Conservation (phyloP, 2,329 filamentous ascomycete genomes). For the Fonsecaea monophora region DNA sequence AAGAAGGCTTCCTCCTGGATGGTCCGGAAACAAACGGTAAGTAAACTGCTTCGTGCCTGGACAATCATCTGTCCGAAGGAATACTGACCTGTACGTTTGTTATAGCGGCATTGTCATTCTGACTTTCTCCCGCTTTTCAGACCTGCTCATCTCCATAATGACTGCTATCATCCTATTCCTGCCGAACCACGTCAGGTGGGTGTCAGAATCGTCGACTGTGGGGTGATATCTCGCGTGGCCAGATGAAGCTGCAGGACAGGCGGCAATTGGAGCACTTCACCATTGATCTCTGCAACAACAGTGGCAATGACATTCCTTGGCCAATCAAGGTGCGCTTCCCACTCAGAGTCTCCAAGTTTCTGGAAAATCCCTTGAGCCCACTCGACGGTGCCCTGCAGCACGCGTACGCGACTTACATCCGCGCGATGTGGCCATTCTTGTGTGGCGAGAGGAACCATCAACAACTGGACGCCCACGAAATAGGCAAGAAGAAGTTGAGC, state of each 20-base stretch:
- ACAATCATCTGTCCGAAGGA: not conserved
- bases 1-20: not conserved
- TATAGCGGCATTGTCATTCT: not conserved
- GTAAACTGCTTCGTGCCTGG: not conserved
- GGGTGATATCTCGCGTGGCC: slow-evolving; percentile 24
- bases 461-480: slow-evolving; percentile 55
- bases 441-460: slow-evolving; percentile 51
- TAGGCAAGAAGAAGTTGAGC: slow-evolving; percentile 55
- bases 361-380: slow-evolving; percentile 51
- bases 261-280: slow-evolving; percentile 30
- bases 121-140: slow-evolving; percentile 1
- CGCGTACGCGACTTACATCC: slow-evolving; percentile 25
- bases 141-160: not conserved
- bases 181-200: not conserved
- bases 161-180: not conserved
- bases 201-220: slow-evolving; percentile 29
- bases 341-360: slow-evolving; percentile 41
- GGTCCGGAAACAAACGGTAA: not conserved
- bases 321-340: slow-evolving; percentile 35
- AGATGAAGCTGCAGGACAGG: slow-evolving; percentile 36
- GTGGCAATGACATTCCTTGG: slow-evolving; percentile 29
- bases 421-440: slow-evolving; percentile 42
- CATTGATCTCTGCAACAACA: slow-evolving; percentile 37
- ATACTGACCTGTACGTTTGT: not conserved
- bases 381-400: slow-evolving; percentile 43